Conservation (phyloP, 139 green algal genomes). For the Coelastrella sp. region DNA sequence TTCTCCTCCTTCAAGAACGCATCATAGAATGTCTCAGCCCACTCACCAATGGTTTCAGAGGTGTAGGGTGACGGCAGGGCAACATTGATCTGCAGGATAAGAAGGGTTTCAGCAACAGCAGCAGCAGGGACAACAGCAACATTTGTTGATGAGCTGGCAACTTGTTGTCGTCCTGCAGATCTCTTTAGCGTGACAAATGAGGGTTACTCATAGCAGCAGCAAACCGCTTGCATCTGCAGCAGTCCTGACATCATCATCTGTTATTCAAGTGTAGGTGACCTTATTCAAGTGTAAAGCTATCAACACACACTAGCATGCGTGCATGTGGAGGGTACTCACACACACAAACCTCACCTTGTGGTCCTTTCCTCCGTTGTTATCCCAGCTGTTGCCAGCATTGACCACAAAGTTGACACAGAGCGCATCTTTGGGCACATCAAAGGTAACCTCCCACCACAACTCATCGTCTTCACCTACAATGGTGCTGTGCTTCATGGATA, state of each 20-base stretch:
- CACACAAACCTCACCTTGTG: slow-evolving; percentile 26
- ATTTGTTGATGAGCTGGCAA: too few species aligned
- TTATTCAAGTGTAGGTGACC: too few species aligned
- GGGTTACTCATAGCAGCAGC: too few species aligned
- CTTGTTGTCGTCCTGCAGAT: too few species aligned
- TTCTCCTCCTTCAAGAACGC: slow-evolving; percentile 50
- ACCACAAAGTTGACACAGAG: slow-evolving; percentile 82
- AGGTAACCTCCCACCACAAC: slow-evolving; percentile 72
- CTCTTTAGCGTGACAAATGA: too few species aligned
- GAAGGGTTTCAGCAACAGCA: too few species aligned
- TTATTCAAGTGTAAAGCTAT: too few species aligned
- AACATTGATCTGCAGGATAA: slow-evolving; percentile 4
- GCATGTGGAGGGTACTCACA: neutral
- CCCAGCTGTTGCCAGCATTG: slow-evolving; percentile 77
- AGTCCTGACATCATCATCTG: too few species aligned
- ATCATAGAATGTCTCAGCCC: slow-evolving; percentile 69
- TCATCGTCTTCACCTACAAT: slow-evolving; percentile 36
- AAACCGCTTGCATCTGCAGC: too few species aligned
- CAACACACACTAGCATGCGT: neutral
- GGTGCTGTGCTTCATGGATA: slow-evolving; percentile 31
- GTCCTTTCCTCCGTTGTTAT: slow-evolving; percentile 82
- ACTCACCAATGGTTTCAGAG: slow-evolving; percentile 36
- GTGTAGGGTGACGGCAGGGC: slow-evolving; percentile 7
- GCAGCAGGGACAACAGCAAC: too few species aligned
- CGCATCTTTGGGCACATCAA: slow-evolving; percentile 67